phyloP scores from a whole-genome alignment of 345 rosid species.

The Citrus australasica region DNA sequence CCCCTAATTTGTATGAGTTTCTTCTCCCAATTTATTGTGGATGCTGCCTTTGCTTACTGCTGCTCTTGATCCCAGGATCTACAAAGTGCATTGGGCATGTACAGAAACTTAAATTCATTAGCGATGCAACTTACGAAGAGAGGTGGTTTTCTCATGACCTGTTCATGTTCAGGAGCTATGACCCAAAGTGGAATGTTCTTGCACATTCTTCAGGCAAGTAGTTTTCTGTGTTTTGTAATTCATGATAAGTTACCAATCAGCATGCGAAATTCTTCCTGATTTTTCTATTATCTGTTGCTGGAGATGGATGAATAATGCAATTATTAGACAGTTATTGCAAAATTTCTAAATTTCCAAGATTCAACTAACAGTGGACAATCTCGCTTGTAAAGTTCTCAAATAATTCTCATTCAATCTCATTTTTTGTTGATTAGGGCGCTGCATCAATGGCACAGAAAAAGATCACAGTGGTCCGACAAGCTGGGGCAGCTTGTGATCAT shows the following conservation, averaged over 20 bases:
- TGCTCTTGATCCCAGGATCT: constrained; percentile 45
- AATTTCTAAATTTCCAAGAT: neutral
- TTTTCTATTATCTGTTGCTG: neutral
- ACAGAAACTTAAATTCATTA: constrained; percentile 69
- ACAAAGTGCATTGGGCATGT: constrained; percentile 72
- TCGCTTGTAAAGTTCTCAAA: neutral
- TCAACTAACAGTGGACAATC: neutral
- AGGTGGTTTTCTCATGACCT: constrained; percentile 91
- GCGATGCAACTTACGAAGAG: constrained; percentile 73
- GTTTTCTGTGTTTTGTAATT: neutral
- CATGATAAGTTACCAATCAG: neutral
- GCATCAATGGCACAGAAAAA: constrained; percentile 64
- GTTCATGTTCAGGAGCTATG: constrained; percentile 95
- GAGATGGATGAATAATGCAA: neutral
- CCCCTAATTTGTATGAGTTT: neutral
- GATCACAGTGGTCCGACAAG: constrained; percentile 58
- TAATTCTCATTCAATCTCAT: neutral
- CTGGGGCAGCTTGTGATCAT: constrained; percentile 86
- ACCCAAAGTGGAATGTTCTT: constrained; percentile 79
- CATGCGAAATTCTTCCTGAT: neutral
- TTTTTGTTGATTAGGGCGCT: constrained; percentile 42
- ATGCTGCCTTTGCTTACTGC: neutral
- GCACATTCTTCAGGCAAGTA: constrained; percentile 62
- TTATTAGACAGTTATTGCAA: neutral
- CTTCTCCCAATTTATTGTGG: neutral